These are phyloP conservation scores for Coffea humblotiana DNA, from an alignment of 305 asterid species.

Conservation along the genomic window DNA sequence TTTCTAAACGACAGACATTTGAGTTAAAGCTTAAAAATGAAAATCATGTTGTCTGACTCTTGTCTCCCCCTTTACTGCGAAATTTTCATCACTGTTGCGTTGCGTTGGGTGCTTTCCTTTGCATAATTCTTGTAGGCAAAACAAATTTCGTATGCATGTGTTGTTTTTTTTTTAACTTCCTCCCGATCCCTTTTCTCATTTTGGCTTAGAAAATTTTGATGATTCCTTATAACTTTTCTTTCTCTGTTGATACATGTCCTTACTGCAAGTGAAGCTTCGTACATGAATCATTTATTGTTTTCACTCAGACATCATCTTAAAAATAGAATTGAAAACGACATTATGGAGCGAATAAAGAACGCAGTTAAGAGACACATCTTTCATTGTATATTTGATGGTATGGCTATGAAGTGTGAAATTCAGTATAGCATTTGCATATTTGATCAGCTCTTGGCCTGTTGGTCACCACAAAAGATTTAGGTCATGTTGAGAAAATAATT, in stretches of 20 bases:
- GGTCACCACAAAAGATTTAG: too few species aligned
- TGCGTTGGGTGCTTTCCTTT: not conserved
- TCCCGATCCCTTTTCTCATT: not conserved
- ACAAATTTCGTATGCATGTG: not conserved
- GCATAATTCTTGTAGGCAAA: not conserved
- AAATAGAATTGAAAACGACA: too few species aligned
- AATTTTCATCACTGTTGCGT: not conserved
- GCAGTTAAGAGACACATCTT: too few species aligned
- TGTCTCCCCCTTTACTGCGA: slow-evolving; percentile 3
- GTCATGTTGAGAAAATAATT: too few species aligned
- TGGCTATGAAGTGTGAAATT: not conserved
- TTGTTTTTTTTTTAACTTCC: not conserved
- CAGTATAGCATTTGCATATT: not conserved
- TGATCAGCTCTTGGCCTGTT: not conserved
- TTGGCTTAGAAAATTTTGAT: not conserved
- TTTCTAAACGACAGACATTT: slow-evolving; percentile 25
- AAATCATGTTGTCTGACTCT: slow-evolving; percentile 4
- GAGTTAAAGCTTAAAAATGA: slow-evolving; percentile 24
- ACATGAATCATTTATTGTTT: too few species aligned
- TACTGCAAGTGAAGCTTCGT: too few species aligned
- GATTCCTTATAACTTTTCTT: not conserved
- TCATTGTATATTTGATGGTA: not conserved
- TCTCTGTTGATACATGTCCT: too few species aligned
- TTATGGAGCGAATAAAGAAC: too few species aligned
- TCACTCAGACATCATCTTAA: too few species aligned